Base-by-base conservation (phyloP, 345 rosid genomes). In the Citropsis articulata region DNA sequence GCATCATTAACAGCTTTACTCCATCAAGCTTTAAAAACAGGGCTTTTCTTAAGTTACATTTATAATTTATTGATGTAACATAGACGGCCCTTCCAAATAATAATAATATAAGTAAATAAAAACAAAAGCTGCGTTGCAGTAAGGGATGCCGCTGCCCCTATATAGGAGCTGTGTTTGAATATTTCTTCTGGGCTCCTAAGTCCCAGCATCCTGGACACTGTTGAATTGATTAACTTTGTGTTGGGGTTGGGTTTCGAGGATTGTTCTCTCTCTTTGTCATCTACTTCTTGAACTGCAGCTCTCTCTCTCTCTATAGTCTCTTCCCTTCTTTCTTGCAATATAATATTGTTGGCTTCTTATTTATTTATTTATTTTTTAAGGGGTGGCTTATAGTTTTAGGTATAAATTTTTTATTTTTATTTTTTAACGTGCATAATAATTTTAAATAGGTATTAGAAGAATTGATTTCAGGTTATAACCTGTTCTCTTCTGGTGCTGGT, bases 201-300 rank as follows among this genome's bases (percentile, higher is more conserved):
- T 40, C 13, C 70, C 30, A 45, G 42, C 77, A 30, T 75, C n/a
- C 61, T 42, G 77, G 77, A 75, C 28, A 31, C 30, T 75, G 57
- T 45, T 75, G 69, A 66, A 75, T 63, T 64, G 28, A 45, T 40
- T 42, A 9, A n/a, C 30, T 59, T 40, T 10, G 27, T 7, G 40
- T 59, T 73, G 25, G 4, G 10, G 2, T 75, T 10, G 45, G 64
- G 71, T n/a, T 75, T 35, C 64, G 71, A 33, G 72, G 35, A 31
- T 16, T 75, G 64, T 66, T 50, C 71, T 31, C n/a, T 9, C 69
- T 7, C 50, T 66, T 35, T 75, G 63, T 75, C 64, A 53, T 33
- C 78, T 33, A n/a, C 78, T n/a, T 66, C 72, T 75, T 75, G 53
- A 7, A 33, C 33, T n/a, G 1, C 72, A 31, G 13, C 7, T 24